A percentile compares a stretch with the other conserved stretches of the same genome.
These are phyloP conservation scores for Colletotrichum tanaceti DNA, from an alignment of 2,329 filamentous ascomycete species.

Conservation along the genomic window DNA sequence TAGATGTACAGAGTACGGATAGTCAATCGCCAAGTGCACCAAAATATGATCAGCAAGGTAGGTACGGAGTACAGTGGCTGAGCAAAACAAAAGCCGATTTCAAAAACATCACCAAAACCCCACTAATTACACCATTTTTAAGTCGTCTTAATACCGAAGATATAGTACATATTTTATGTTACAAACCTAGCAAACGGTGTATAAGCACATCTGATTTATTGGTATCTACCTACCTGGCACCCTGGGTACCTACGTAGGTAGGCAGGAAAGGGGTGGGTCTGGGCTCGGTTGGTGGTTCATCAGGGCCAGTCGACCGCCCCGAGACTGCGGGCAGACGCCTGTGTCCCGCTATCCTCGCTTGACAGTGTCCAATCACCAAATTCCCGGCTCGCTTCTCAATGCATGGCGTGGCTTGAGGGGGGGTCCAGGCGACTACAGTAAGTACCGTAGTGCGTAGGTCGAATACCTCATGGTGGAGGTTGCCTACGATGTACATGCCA, in stretches of 20 bases:
- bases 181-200: too few species aligned
- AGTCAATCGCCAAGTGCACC: neutral
- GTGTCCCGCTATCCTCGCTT: slow-evolving; percentile 47
- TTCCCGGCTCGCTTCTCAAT: slow-evolving; percentile 49
- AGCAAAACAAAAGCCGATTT: too few species aligned
- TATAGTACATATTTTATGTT: too few species aligned
- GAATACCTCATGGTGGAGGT: neutral
- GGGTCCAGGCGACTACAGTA: too few species aligned
- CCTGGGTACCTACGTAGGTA: neutral
- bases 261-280: neutral
- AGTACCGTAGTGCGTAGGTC: too few species aligned
- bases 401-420: slow-evolving; percentile 11
- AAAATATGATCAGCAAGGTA: neutral
- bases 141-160: too few species aligned
- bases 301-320: slow-evolving; percentile 21
- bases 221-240: too few species aligned
- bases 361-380: slow-evolving; percentile 50
- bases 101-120: too few species aligned
- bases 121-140: too few species aligned
- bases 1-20: neutral
- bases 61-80: too few species aligned
- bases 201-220: too few species aligned
- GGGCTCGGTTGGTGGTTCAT: neutral
- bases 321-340: slow-evolving; percentile 16
- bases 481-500: neutral